Evolutionary conservation across 352 stramenopile genomes (phyloP).

Genomic region (Blastocystis sp.): DNA sequence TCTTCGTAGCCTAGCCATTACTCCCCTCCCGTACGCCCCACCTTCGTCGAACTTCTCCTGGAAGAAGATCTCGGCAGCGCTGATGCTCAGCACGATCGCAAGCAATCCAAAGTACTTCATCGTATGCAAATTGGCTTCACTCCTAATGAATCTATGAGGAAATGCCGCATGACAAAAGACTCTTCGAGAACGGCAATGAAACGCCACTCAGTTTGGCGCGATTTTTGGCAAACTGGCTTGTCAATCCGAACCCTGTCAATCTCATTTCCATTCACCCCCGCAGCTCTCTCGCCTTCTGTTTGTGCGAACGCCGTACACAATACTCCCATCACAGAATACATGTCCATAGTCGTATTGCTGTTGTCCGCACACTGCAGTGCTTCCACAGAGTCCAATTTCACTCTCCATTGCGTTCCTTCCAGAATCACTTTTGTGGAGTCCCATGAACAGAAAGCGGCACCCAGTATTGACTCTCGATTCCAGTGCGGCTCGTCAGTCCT

Average conservation of each 20-base stretch:
- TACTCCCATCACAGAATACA: too few species aligned
- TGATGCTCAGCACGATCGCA: conserved; percentile 69
- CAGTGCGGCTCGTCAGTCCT: conserved; percentile 2
- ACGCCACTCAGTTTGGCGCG: neutral
- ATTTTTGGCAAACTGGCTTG: neutral
- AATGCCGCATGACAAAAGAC: neutral
- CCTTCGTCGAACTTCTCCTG: conserved; percentile 88
- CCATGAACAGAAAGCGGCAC: too few species aligned
- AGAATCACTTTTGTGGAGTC: too few species aligned
- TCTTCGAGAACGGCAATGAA: conserved; percentile 25
- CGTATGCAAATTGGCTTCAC: neutral
- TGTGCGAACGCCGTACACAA: too few species aligned
- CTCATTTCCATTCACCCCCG: too few species aligned
- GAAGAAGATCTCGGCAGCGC: conserved; percentile 82
- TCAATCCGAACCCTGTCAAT: too few species aligned
- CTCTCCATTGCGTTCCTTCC: too few species aligned
- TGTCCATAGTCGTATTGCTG: too few species aligned
- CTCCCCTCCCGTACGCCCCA: conserved; percentile 77
- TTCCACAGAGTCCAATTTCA: too few species aligned
- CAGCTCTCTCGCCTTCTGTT: too few species aligned
- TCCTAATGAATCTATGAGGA: conserved; percentile 47
- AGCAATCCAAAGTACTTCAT: conserved; percentile 67
- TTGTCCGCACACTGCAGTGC: too few species aligned
- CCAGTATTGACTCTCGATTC: too few species aligned
- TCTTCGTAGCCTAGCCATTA: conserved; percentile 73